Percentiles rank a stretch among this genome's conserved stretches.
Evolutionary conservation across 2,329 filamentous ascomycete species (phyloP).

Genomic region (Clarireedia hainanense): DNA sequence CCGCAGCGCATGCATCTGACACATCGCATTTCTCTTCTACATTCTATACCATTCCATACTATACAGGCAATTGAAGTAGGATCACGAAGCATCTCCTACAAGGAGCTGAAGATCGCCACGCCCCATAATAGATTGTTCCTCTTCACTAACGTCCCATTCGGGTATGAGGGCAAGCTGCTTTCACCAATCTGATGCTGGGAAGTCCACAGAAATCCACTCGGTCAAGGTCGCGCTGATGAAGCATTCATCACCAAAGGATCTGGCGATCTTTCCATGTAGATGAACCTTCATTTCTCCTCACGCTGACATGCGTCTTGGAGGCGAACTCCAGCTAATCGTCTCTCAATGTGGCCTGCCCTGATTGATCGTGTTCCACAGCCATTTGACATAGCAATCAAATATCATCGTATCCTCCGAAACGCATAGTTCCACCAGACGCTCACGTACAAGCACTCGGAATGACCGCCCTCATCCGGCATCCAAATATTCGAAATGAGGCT

Average conservation of each 20-base stretch:
- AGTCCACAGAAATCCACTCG: neutral
- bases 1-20: constrained; percentile 4
- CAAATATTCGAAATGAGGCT: neutral
- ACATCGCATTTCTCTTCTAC: constrained; percentile 4
- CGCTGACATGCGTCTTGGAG: neutral
- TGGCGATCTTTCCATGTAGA: neutral
- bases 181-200: neutral
- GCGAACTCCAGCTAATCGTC: neutral
- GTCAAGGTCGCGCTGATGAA: neutral
- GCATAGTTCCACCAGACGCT: neutral
- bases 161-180: neutral
- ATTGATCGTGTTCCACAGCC: neutral
- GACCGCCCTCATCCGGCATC: neutral
- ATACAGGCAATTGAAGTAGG: neutral
- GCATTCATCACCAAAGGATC: neutral
- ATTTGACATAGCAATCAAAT: neutral
- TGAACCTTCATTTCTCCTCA: neutral
- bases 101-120: neutral
- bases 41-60: neutral
- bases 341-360: neutral
- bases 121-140: constrained; percentile 5
- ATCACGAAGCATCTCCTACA: neutral
- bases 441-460: neutral
- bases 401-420: neutral
- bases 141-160: neutral